phyloP scores from a whole-genome alignment of 164 flowering plant species.

The Macadamia tetraphylla region DNA sequence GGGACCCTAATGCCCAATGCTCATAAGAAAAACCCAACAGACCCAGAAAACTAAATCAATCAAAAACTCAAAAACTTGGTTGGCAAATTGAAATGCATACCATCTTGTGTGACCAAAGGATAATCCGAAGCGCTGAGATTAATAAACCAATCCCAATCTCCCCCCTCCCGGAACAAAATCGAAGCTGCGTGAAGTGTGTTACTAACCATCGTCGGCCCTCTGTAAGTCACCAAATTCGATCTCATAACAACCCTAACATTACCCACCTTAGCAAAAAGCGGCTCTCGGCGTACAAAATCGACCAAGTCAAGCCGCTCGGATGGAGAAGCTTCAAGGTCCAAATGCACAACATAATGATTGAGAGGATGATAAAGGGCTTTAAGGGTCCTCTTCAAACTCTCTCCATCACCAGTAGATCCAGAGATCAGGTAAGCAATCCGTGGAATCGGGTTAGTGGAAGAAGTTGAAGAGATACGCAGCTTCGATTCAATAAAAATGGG shows the following conservation, averaged over 20 bases:
- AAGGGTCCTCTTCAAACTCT: conserved; percentile 51
- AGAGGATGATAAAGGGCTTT: conserved; percentile 72
- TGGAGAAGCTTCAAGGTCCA: conserved; percentile 60
- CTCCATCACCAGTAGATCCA: conserved; percentile 65
- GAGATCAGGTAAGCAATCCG: conserved; percentile 69
- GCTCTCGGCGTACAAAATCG: conserved; percentile 37
- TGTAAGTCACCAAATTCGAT: conserved; percentile 75
- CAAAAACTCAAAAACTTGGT: conserved; percentile 1
- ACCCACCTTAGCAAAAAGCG: conserved; percentile 40
- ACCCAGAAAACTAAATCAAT: not conserved
- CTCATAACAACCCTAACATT: conserved; percentile 52
- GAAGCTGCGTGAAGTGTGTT: conserved; percentile 82
- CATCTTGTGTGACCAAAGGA: conserved; percentile 88
- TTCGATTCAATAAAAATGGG: conserved; percentile 60
- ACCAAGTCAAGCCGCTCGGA: conserved; percentile 58
- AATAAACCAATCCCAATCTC: conserved; percentile 87
- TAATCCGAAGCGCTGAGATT: conserved; percentile 87
- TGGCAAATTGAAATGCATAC: conserved; percentile 21
- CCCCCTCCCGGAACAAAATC: conserved; percentile 59
- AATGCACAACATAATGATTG: conserved; percentile 68
- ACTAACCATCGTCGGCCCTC: conserved; percentile 85
- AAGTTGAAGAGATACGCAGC: conserved; percentile 19
- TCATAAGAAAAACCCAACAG: not conserved
- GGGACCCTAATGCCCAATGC: too few species aligned
- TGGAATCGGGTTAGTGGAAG: conserved; percentile 33